A percentile compares a stretch with the other conserved stretches of the same genome.
Conservation (phyloP, 495 filamentous ascomycete genomes). For the Aspergillus hancockii region DNA sequence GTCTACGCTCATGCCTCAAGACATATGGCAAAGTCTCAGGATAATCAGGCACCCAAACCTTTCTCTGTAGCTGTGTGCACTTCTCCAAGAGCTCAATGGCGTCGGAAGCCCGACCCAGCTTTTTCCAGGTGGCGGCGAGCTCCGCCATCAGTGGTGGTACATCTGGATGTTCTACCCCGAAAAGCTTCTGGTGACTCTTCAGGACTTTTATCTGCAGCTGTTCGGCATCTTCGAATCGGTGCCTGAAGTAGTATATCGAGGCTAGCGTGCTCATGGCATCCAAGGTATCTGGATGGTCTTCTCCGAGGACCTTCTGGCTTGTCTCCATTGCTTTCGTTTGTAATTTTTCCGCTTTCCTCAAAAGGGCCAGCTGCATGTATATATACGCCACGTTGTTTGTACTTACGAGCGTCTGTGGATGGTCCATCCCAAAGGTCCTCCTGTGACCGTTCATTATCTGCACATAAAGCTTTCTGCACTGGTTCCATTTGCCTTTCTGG, state of each 20-base stretch:
- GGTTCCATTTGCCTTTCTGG: conserved; percentile 35
- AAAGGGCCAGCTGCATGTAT: conserved; percentile 21
- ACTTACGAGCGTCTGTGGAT: conserved; percentile 36
- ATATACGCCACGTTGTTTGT: conserved; percentile 40
- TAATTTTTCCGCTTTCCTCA: conserved; percentile 31
- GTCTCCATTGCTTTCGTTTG: conserved; percentile 20
- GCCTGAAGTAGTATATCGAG: not conserved
- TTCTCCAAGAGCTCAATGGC: not conserved
- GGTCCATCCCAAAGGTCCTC: conserved; percentile 30
- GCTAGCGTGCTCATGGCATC: conserved; percentile 30
- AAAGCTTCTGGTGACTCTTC: conserved; percentile 9
- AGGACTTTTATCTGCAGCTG: conserved; percentile 10
- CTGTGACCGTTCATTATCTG: conserved; percentile 29
- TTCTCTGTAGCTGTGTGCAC: not conserved
- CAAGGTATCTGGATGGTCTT: conserved; percentile 22
- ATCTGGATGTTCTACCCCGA: conserved; percentile 18
- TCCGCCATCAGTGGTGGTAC: conserved; percentile 1
- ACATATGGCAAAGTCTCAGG: not conserved
- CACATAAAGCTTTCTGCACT: conserved; percentile 35
- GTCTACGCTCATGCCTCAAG: too few species aligned
- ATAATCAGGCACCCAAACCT: not conserved
- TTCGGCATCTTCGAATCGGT: conserved; percentile 9
- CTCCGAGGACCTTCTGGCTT: conserved; percentile 18
- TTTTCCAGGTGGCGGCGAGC: not conserved
- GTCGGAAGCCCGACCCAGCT: not conserved